Base-by-base conservation (phyloP, 139 green algal species). In the Parachlorella kessleri region DNA sequence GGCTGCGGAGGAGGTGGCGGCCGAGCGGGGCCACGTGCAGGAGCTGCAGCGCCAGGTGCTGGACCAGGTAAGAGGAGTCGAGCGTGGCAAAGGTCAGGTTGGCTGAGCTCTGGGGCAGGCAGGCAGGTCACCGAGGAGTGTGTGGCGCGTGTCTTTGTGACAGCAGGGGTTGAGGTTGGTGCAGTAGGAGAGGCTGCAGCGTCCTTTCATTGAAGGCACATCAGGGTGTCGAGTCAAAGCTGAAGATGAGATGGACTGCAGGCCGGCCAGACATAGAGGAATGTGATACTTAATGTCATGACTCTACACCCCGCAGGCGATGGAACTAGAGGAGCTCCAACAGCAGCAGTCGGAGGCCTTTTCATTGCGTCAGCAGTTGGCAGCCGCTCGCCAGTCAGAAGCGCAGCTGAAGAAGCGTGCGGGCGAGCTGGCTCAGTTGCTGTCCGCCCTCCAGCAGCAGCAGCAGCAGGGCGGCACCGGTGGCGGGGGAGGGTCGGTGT, bases 251-350 rank as follows among this genome's bases (percentile, higher is more conserved):
- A n/a, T n/a, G n/a, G n/a, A n/a, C n/a, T n/a, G n/a, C n/a, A n/a
- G n/a, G n/a, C n/a, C n/a, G n/a, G n/a, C n/a, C n/a, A n/a, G n/a
- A n/a, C n/a, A n/a, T n/a, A n/a, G n/a, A n/a, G n/a, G n/a, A n/a
- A n/a, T n/a, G n/a, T n/a, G n/a, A n/a, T n/a, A n/a, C n/a, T n/a
- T n/a, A n/a, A n/a, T n/a, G n/a, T n/a, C n/a, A n/a, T n/a, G n/a
- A n/a, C n/a, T n/a, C n/a, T n/a, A n/a, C n/a, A n/a, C n/a, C n/a
- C n/a, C 66, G 39, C 74, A 82, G 73, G 77, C 77, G 4, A 26
- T 84, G 35, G 82, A 87, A 39, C 39, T 87, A n/a, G 82, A 87
- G n/a, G 70, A 83, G 21, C 23, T 73, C 23, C 82, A 82, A 36
- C 36, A 42, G 0, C 70, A 87, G 5, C 26, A 33, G 21, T 76